Evolutionary conservation across 1,284 basidiomycete genomes (phyloP).

Genomic region (Anthracocystis panici-leucophaei): DNA sequence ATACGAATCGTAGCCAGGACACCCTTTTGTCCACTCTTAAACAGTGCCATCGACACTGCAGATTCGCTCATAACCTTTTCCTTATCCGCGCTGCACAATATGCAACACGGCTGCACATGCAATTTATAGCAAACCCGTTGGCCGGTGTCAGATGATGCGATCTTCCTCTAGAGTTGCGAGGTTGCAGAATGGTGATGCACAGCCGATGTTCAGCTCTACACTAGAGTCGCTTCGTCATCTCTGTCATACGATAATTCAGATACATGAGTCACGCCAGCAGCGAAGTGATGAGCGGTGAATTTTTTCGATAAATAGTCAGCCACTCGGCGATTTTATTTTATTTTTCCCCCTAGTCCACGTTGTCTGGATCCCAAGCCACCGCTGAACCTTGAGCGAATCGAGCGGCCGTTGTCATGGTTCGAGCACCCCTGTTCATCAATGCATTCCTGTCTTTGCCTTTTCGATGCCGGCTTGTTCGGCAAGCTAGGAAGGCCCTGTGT

Average conservation of each 20-base stretch:
- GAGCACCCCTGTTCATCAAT: conserved; percentile 5
- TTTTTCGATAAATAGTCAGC: neutral
- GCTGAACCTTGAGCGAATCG: neutral
- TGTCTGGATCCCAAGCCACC: neutral
- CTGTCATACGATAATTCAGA: neutral
- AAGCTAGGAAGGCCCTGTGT: neutral
- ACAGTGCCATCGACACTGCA: too few species aligned
- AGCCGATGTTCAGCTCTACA: neutral
- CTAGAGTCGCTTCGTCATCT: neutral
- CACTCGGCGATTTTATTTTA: conserved; percentile 5
- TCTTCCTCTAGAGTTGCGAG: neutral
- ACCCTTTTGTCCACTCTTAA: too few species aligned
- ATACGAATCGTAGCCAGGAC: too few species aligned
- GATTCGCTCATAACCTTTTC: too few species aligned
- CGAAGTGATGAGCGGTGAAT: conserved; percentile 1
- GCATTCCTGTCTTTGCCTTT: neutral
- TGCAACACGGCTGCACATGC: too few species aligned
- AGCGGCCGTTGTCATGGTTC: neutral
- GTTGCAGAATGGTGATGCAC: neutral
- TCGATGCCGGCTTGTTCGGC: neutral
- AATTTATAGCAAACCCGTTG: neutral
- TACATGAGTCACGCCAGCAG: neutral
- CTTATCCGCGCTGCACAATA: too few species aligned
- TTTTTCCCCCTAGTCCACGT: neutral
- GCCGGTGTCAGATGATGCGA: neutral